phyloP scores from a whole-genome alignment of 768 basidiomycete genomes.

The Rhodotorula diobovata region DNA sequence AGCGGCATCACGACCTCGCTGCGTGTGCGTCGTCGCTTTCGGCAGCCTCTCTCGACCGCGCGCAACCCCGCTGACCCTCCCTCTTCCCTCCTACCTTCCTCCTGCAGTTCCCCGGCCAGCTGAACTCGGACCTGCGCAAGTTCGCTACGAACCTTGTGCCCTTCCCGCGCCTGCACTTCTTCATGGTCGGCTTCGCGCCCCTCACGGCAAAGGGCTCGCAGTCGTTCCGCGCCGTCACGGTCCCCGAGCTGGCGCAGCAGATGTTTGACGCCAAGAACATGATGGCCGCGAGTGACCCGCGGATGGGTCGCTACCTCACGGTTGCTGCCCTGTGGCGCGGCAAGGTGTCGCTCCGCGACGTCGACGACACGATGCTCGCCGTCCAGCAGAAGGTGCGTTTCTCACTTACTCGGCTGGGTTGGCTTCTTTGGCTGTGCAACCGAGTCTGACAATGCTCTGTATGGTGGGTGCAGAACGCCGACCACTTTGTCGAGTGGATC shows the following conservation, averaged over 20 bases:
- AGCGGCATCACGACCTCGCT: slow-evolving; percentile 96
- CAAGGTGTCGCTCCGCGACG: slow-evolving; percentile 99
- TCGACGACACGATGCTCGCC: slow-evolving; percentile 97
- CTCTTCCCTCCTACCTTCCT: neutral
- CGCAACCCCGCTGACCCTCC: neutral
- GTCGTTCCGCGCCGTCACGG: slow-evolving; percentile 85
- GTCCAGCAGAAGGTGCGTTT: slow-evolving; percentile 80
- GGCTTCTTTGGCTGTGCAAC: slow-evolving; percentile 95
- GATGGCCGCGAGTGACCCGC: slow-evolving; percentile 97
- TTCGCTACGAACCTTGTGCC: slow-evolving; percentile 97
- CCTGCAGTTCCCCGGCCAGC: slow-evolving; percentile 84
- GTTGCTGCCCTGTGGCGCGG: slow-evolving; percentile 98
- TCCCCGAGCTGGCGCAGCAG: slow-evolving; percentile 95
- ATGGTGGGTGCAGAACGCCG: slow-evolving; percentile 59
- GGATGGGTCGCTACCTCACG: slow-evolving; percentile 95
- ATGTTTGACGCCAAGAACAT: slow-evolving; percentile 99
- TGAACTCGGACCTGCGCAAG: slow-evolving; percentile 97
- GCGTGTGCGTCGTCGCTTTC: slow-evolving; percentile 52
- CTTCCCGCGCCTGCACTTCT: slow-evolving; percentile 80
- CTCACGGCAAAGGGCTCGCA: slow-evolving; percentile 75
- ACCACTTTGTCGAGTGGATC: slow-evolving; percentile 98
- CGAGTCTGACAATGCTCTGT: too few relatives aligned
- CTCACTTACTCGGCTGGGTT: too few relatives aligned
- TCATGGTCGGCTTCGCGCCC: slow-evolving; percentile 76
- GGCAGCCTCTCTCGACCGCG: neutral